Conservation (phyloP, 1,284 basidiomycete species). For the Clitocybe nebularis region DNA sequence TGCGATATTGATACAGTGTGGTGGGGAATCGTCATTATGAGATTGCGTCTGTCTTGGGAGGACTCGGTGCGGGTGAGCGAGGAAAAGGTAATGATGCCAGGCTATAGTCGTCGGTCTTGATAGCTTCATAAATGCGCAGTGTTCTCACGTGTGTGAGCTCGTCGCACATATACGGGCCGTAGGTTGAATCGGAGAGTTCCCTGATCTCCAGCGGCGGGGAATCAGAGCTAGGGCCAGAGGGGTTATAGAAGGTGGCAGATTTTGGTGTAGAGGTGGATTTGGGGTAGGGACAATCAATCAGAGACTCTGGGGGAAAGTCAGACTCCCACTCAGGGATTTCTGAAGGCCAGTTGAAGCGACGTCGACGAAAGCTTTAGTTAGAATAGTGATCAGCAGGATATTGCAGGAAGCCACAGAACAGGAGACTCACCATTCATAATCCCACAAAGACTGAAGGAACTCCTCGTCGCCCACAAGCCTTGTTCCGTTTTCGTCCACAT, state of each 20-base stretch:
- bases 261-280: conserved; percentile 6
- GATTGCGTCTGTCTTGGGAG: conserved; percentile 5
- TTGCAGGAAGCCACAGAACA: conserved; percentile 8
- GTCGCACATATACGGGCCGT: conserved; percentile 21
- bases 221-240: conserved; percentile 6
- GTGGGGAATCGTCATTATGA: conserved; percentile 5
- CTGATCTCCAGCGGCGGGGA: conserved; percentile 3
- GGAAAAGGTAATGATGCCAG: conserved; percentile 15
- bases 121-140: conserved; percentile 53
- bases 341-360: conserved; percentile 56
- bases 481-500: conserved; percentile 36
- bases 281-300: conserved; percentile 8
- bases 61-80: conserved; percentile 14
- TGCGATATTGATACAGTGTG: conserved; percentile 15
- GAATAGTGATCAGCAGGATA: conserved; percentile 7
- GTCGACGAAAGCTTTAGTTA: conserved; percentile 49
- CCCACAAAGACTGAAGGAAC: conserved; percentile 55
- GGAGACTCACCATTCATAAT: conserved; percentile 60
- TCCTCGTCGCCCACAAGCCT: conserved; percentile 36
- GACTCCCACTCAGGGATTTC: conserved; percentile 28
- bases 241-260: conserved; percentile 8
- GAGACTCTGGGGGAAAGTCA: conserved; percentile 20
- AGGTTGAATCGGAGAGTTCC: conserved; percentile 14
- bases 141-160: conserved; percentile 50
- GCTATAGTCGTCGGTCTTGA: conserved; percentile 27